Evolutionary conservation across 257 asterid species (phyloP).

Genomic region (Osmanthus fragrans): DNA sequence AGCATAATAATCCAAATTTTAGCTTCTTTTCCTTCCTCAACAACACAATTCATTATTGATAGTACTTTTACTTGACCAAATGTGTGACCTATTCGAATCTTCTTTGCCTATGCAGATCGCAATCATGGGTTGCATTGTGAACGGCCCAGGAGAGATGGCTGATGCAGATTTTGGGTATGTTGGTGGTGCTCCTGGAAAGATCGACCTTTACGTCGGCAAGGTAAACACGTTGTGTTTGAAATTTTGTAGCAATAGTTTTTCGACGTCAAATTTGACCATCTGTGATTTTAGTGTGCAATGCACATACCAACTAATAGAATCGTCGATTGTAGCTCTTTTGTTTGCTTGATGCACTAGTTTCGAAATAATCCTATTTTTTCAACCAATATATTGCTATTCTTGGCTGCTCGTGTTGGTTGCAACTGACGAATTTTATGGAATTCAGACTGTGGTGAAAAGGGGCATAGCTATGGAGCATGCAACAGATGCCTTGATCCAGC

Average conservation of each 20-base stretch:
- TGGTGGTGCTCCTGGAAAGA: slow-evolving; percentile 99
- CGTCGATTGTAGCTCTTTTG: background rate
- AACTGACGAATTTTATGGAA: background rate
- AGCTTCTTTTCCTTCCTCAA: background rate
- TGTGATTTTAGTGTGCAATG: background rate
- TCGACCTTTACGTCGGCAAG: slow-evolving; percentile 97
- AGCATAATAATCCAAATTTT: background rate
- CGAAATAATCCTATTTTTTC: background rate
- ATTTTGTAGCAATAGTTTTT: background rate
- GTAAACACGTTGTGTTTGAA: slow-evolving; percentile 31
- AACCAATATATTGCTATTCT: background rate
- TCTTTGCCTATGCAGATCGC: slow-evolving; percentile 65
- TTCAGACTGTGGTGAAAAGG: slow-evolving; percentile 69
- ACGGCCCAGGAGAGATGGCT: slow-evolving; percentile 99
- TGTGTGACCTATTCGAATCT: background rate
- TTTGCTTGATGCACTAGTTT: background rate
- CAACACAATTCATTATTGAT: background rate
- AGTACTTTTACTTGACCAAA: background rate
- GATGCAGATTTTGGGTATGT: slow-evolving; percentile 99
- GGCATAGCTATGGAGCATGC: slow-evolving; percentile 77
- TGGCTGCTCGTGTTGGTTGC: background rate
- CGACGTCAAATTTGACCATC: background rate
- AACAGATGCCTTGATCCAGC: slow-evolving; percentile 81
- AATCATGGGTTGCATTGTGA: slow-evolving; percentile 99
- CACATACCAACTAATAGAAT: background rate